Base-by-base conservation (phyloP, 345 rosid species). In the Balakata baccata region DNA sequence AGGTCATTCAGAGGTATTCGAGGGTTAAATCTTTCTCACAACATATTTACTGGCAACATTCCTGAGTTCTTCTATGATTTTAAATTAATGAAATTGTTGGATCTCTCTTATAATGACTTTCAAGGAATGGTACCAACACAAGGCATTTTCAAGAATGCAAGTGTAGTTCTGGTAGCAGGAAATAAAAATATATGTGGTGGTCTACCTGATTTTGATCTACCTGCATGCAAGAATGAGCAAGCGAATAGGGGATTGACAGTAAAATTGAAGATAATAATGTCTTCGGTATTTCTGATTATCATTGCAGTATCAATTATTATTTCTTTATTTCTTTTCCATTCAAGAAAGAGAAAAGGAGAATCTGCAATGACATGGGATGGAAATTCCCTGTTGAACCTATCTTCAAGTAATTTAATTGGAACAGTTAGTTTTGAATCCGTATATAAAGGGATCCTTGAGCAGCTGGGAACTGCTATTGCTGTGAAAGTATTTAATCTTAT, bases 21-120 rank as follows among this genome's bases (percentile, higher is more conserved):
- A 29, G 13, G 57, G 12, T 45, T 70, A 56, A 65, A 70, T 14
- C 45, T 70, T 10, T 70, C 74, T 20, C 11, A 5, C 6, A 70
- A 70, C n/a, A n/a, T 43, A 25, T 45, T 70, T 23, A 41, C 74
- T 14, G 56, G 74, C 14, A 53, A 70, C 45, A 57, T 70, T 70
- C 74, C 74, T 18, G 62, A 54, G 7, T 69, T 54, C 25, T 13
- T 69, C 29, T 38, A 49, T n/a, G 37, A 7, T 12, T n/a, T 38
- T n/a, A 17, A 4, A 16, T 38, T 69, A 45, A n/a, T n/a, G n/a
- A 17, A 37, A 16, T 49, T 20, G 13, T 69, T 69, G 41, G 54
- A 69, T 20, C 22, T 69, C 18, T 69, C 63, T 12, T 54, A 39
- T 18, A 69, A 69, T 23, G 54, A 69, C 39, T 69, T 69, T 38